Conservation (phyloP, 352 stramenopile genomes). For the Blastocystis hominis region DNA sequence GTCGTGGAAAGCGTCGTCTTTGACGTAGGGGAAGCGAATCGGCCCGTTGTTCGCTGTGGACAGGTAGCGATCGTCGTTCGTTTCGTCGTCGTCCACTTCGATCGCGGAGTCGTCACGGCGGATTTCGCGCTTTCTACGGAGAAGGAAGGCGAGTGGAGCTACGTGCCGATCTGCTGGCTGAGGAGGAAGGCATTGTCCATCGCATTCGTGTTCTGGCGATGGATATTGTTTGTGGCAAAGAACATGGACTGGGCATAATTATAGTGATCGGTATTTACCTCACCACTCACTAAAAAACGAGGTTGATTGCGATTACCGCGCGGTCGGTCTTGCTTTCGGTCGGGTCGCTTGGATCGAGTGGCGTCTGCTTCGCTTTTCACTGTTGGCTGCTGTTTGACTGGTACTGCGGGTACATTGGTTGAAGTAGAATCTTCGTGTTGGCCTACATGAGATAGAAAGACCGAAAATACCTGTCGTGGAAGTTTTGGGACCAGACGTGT, state of each 20-base stretch:
- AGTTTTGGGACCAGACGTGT: background rate
- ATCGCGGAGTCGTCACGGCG: background rate
- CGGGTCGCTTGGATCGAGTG: background rate
- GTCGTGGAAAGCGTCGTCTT: background rate
- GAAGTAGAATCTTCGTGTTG: background rate
- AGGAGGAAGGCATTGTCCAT: conserved; percentile 42
- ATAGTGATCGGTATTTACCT: background rate
- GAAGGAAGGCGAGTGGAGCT: background rate
- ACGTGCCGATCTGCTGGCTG: background rate
- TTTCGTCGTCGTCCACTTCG: background rate
- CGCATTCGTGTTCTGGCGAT: background rate
- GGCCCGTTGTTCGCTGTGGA: conserved; percentile 23
- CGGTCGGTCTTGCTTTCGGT: background rate
- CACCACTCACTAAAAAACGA: conserved; percentile 34
- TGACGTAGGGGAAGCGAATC: conserved; percentile 47
- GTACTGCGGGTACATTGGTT: background rate
- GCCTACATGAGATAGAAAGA: background rate
- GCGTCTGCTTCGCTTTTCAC: background rate
- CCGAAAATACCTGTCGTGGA: background rate
- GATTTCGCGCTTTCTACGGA: background rate
- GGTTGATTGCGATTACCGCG: background rate
- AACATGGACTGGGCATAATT: background rate
- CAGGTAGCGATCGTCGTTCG: conserved; percentile 12
- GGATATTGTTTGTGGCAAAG: conserved; percentile 42
- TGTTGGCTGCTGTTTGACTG: background rate